Conservation (phyloP, 2,329 filamentous ascomycete genomes). For the Arthrobotrys sphaeroides region DNA sequence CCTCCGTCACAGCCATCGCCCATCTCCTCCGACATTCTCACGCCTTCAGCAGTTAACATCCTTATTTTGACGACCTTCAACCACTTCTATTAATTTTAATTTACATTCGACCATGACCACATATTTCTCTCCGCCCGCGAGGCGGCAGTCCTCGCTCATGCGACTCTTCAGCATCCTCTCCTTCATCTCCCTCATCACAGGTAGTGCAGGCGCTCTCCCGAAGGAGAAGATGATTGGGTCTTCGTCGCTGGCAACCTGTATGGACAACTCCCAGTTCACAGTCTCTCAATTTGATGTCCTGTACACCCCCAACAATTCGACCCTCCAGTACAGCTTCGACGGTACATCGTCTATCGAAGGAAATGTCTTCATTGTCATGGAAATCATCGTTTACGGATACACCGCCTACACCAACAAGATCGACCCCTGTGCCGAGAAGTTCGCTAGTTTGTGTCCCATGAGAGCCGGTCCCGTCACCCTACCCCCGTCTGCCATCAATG, state of each 20-base stretch:
- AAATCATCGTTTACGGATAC: conserved; percentile 84
- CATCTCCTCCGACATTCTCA: conserved; percentile 17
- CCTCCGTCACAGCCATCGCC: not conserved
- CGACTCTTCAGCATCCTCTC: conserved; percentile 46
- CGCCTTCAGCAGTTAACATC: conserved; percentile 8
- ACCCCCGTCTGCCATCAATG: conserved; percentile 74
- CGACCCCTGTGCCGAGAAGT: conserved; percentile 75
- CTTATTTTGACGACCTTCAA: conserved; percentile 26
- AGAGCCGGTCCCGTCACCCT: conserved; percentile 81
- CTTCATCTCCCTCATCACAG: conserved; percentile 46
- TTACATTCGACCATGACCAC: conserved; percentile 43
- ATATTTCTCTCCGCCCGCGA: conserved; percentile 40
- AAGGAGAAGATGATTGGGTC: conserved; percentile 78
- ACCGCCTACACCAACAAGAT: conserved; percentile 73
- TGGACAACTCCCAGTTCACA: conserved; percentile 83
- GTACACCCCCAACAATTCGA: conserved; percentile 78
- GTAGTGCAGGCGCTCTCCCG: conserved; percentile 61
- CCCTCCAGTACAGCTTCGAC: conserved; percentile 77
- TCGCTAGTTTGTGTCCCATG: conserved; percentile 89
- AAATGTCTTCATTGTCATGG: conserved; percentile 79
- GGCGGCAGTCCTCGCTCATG: conserved; percentile 54
- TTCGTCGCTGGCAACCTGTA: conserved; percentile 84
- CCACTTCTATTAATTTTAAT: conserved; percentile 54
- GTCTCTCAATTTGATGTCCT: conserved; percentile 88
- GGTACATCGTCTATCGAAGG: conserved; percentile 85